phyloP scores from a whole-genome alignment of 768 basidiomycete species.

The Tulasnella sp. region DNA sequence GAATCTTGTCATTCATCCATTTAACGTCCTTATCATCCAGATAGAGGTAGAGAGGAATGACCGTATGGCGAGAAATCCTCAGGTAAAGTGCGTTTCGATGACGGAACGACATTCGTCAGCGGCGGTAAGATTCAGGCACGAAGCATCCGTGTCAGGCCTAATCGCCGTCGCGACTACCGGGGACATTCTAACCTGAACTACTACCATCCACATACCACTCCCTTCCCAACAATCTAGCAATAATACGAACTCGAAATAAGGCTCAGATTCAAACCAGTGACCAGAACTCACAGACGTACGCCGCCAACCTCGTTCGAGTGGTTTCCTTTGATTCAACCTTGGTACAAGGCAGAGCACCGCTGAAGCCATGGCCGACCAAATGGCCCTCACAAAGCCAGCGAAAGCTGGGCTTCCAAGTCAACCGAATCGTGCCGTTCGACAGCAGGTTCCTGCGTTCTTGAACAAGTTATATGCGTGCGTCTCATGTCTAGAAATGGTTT shows the following conservation, averaged over 20 bases:
- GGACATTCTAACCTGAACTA: slow-evolving; percentile 11
- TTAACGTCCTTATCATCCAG: slow-evolving; percentile 81
- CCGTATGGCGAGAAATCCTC: slow-evolving; percentile 65
- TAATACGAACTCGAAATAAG: not conserved
- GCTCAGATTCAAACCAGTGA: not conserved
- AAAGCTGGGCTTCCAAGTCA: slow-evolving; percentile 38
- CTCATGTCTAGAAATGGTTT: slow-evolving; percentile 36
- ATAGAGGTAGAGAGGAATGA: slow-evolving; percentile 83
- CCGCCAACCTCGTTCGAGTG: not conserved
- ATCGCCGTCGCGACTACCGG: not conserved
- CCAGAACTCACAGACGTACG: not conserved
- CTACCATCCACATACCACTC: not conserved
- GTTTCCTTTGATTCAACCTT: not conserved
- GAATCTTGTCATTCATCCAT: slow-evolving; percentile 83
- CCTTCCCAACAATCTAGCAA: not conserved
- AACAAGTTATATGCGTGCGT: slow-evolving; percentile 85
- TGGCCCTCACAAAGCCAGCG: slow-evolving; percentile 28
- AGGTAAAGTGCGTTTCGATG: slow-evolving; percentile 79
- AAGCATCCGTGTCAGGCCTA: not conserved
- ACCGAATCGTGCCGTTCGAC: slow-evolving; percentile 22
- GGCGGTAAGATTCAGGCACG: not conserved
- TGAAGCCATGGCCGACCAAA: slow-evolving; percentile 28
- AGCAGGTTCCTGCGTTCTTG: slow-evolving; percentile 70
- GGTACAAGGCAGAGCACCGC: not conserved
- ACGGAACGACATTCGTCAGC: slow-evolving; percentile 54